These are phyloP conservation scores for Entomortierella parvispora DNA, from an alignment of 192 early-diverging fungal species.

Conservation along the genomic window DNA sequence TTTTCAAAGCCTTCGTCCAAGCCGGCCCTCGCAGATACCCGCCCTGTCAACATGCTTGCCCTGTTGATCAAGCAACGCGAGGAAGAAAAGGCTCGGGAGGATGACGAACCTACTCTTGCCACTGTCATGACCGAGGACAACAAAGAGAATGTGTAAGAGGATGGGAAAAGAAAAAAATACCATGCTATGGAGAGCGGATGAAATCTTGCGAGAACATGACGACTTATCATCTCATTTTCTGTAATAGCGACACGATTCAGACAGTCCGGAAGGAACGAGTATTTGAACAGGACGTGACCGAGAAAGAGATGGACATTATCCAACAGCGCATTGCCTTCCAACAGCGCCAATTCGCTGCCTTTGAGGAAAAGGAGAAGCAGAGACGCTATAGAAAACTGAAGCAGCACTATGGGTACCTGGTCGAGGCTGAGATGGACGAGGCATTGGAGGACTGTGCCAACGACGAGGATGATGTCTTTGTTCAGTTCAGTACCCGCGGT, in stretches of 20 bases:
- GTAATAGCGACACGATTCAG: constrained; percentile 73
- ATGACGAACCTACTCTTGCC: too few species aligned
- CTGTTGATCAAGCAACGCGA: constrained; percentile 33
- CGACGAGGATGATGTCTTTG: constrained; percentile 93
- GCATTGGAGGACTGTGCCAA: constrained; percentile 81
- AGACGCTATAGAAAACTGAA: constrained; percentile 85
- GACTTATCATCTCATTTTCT: background rate
- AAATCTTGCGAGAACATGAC: too few species aligned
- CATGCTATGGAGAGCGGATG: background rate
- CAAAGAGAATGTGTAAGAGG: constrained; percentile 39
- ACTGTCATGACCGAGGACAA: constrained; percentile 20
- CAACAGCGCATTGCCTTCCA: constrained; percentile 90
- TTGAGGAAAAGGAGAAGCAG: constrained; percentile 81
- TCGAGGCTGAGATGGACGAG: constrained; percentile 86
- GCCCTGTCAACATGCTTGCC: constrained; percentile 29
- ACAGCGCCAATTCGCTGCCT: constrained; percentile 90
- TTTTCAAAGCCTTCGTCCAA: constrained; percentile 16
- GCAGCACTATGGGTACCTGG: constrained; percentile 80
- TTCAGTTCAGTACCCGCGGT: constrained; percentile 80
- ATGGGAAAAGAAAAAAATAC: background rate
- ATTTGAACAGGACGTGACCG: constrained; percentile 91
- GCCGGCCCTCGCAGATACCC: constrained; percentile 26
- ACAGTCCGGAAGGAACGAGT: constrained; percentile 87
- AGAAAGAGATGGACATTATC: constrained; percentile 91
- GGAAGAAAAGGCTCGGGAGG: constrained; percentile 7